Conservation (phyloP, 2,329 filamentous ascomycete genomes). For the Emmonsiellopsis sp. region DNA sequence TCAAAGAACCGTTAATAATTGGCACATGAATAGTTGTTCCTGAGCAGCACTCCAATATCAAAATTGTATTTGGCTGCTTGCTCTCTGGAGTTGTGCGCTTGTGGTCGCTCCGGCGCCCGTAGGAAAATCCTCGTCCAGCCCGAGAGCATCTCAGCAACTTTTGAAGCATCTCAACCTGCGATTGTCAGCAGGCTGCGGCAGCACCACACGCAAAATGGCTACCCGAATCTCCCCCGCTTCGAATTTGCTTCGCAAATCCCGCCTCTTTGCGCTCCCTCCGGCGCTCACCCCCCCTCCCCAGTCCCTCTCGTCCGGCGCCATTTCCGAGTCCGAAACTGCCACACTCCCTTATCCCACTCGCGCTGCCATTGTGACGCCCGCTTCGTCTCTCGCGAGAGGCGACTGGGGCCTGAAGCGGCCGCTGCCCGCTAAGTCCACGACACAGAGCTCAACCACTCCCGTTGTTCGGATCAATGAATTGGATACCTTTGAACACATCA, state of each 20-base stretch:
- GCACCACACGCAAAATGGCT: slow-evolving; percentile 14
- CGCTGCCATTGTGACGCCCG: slow-evolving; percentile 71
- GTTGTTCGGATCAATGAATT: slow-evolving; percentile 66
- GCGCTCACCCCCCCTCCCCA: slow-evolving; percentile 56
- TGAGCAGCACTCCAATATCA: no score
- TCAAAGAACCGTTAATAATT: no score
- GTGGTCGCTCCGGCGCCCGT: neutral
- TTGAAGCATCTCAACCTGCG: neutral
- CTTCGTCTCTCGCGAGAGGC: slow-evolving; percentile 61
- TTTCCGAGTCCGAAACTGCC: slow-evolving; percentile 53
- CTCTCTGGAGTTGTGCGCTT: neutral
- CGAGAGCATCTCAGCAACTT: no score
- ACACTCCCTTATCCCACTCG: slow-evolving; percentile 72
- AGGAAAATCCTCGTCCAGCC: slow-evolving; percentile 1
- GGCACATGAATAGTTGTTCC: no score
- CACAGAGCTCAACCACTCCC: slow-evolving; percentile 58
- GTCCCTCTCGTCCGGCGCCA: slow-evolving; percentile 39
- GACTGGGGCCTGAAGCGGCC: slow-evolving; percentile 92
- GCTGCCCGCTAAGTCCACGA: slow-evolving; percentile 66
- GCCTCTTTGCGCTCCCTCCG: slow-evolving; percentile 78
- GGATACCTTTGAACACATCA: slow-evolving; percentile 79
- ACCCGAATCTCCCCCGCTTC: slow-evolving; percentile 49
- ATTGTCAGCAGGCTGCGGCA: neutral
- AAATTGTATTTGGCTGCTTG: no score
- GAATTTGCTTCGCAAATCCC: slow-evolving; percentile 70